A percentile compares a stretch with the other conserved stretches of the same genome.
These are phyloP conservation scores for Tetrapisispora iriomotensis DNA, from an alignment of 805 yeast genomes.

Conservation along the genomic window DNA sequence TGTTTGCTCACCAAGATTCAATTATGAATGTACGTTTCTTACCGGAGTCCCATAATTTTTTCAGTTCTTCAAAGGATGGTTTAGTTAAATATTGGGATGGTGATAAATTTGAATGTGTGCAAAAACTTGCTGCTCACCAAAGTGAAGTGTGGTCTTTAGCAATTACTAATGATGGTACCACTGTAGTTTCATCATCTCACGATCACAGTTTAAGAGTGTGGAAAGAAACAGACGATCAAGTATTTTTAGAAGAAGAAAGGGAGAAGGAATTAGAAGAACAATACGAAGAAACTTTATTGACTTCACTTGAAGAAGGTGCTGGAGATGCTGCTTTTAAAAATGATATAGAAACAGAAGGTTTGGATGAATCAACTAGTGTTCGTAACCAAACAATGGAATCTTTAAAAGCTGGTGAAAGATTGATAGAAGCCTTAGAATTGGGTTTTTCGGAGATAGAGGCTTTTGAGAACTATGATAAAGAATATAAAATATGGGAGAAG, in stretches of 20 bases:
- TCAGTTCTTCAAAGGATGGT: slow-evolving; percentile 84
- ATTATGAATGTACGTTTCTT: slow-evolving; percentile 81
- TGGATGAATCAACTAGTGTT: slow-evolving; percentile 54
- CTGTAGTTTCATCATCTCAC: slow-evolving; percentile 76
- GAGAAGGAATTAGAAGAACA: slow-evolving; percentile 92
- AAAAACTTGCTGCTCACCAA: slow-evolving; percentile 77
- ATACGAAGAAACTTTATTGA: slow-evolving; percentile 72
- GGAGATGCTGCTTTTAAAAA: slow-evolving; percentile 34
- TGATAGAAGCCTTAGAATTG: slow-evolving; percentile 85
- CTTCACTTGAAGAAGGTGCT: slow-evolving; percentile 53
- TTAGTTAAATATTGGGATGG: slow-evolving; percentile 97
- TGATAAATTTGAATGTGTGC: slow-evolving; percentile 88
- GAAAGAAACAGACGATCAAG: slow-evolving; percentile 88
- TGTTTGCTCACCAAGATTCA: slow-evolving; percentile 94
- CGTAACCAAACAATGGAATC: slow-evolving; percentile 82
- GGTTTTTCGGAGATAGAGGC: slow-evolving; percentile 63
- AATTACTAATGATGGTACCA: slow-evolving; percentile 60
- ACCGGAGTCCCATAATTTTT: slow-evolving; percentile 80
- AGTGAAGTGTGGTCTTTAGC: slow-evolving; percentile 90
- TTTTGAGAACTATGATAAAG: slow-evolving; percentile 39
- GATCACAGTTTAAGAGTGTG: slow-evolving; percentile 92
- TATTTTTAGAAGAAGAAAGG: slow-evolving; percentile 93
- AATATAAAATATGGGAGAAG: slow-evolving; percentile 32
- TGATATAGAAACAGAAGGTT: slow-evolving; percentile 34
- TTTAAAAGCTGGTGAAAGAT: slow-evolving; percentile 84